Conservation (phyloP, 163 green algal species). For the Scenedesmus sp. region DNA sequence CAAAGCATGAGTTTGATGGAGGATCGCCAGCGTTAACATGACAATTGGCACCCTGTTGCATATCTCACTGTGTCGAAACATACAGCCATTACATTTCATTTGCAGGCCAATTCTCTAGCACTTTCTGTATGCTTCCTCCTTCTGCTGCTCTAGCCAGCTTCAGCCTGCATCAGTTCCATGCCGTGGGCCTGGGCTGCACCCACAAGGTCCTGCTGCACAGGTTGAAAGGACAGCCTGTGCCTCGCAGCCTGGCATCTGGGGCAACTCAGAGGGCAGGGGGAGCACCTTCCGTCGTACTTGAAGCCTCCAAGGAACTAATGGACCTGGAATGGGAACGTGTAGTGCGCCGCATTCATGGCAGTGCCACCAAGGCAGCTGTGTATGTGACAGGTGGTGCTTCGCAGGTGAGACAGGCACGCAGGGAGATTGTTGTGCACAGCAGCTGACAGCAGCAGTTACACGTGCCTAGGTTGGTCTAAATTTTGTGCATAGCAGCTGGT, state of each 20-base stretch:
- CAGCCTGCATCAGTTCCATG: too few relatives aligned
- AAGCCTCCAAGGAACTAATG: conserved; percentile 3
- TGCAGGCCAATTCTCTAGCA: background rate
- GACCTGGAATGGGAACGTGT: conserved; percentile 55
- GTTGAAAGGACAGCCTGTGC: background rate
- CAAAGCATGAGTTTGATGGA: background rate
- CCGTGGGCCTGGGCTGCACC: background rate
- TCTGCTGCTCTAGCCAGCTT: background rate
- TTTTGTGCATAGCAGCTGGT: too few relatives aligned
- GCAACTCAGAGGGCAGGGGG: background rate
- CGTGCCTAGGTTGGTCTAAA: too few relatives aligned
- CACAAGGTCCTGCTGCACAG: background rate
- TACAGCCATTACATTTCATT: background rate
- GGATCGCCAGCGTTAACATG: background rate
- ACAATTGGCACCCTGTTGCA: background rate
- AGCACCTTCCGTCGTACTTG: background rate
- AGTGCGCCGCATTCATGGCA: conserved; percentile 60
- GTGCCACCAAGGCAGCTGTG: conserved; percentile 59
- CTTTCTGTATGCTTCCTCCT: background rate
- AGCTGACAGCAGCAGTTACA: background rate
- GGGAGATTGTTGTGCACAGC: background rate
- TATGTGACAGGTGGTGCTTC: conserved; percentile 66
- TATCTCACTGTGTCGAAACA: background rate
- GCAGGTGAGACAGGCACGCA: conserved; percentile 48
- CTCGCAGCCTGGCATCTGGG: too few relatives aligned